Evolutionary conservation across 306 rosid species (phyloP).

Genomic region (Mimosa pudica): DNA sequence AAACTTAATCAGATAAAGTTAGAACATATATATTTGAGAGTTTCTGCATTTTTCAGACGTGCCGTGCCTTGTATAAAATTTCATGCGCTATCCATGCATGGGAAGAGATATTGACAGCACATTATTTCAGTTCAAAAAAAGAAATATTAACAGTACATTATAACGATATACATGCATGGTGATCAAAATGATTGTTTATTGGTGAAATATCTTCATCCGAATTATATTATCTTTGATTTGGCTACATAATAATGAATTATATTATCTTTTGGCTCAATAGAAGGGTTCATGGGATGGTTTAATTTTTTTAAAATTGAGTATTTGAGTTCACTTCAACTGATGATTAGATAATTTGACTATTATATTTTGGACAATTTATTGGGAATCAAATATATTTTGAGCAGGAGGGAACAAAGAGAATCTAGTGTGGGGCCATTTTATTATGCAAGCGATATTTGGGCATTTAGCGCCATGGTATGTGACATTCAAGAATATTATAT

Average conservation of each 20-base stretch:
- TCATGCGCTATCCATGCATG: neutral
- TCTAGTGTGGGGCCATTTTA: neutral
- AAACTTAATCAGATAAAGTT: neutral
- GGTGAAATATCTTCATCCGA: neutral
- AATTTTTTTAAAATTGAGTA: neutral
- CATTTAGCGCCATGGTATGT: too few species aligned
- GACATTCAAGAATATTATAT: conserved; percentile 1
- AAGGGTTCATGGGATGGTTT: neutral
- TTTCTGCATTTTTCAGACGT: neutral
- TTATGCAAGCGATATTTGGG: neutral
- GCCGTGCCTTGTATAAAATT: neutral
- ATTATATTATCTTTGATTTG: too few species aligned
- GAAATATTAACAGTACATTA: too few species aligned
- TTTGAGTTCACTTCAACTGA: neutral
- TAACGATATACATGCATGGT: too few species aligned
- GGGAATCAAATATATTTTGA: neutral
- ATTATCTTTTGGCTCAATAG: neutral
- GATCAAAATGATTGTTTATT: too few species aligned
- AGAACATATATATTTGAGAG: neutral
- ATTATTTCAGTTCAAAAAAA: too few species aligned
- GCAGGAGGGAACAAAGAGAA: neutral
- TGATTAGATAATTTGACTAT: neutral
- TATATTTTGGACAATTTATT: neutral
- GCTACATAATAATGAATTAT: neutral
- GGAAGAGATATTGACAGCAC: too few species aligned